These are phyloP conservation scores for Nemania sp. DNA, from an alignment of 2,329 filamentous ascomycete genomes.

Conservation along the genomic window DNA sequence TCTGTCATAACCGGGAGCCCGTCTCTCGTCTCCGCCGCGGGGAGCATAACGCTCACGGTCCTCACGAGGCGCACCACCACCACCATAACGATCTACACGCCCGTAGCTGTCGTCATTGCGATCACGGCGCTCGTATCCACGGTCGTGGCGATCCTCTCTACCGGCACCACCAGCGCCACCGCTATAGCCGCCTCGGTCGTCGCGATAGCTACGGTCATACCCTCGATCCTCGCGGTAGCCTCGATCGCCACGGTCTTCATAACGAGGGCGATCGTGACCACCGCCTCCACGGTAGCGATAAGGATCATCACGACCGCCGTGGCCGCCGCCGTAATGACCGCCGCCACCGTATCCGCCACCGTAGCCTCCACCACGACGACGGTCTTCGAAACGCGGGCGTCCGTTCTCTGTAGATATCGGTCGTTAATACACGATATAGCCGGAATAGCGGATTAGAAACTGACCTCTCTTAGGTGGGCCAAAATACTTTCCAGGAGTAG, in stretches of 20 bases:
- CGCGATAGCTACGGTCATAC: slow-evolving; percentile 45
- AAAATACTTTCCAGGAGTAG: slow-evolving; percentile 98
- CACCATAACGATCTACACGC: slow-evolving; percentile 39
- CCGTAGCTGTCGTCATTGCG: slow-evolving; percentile 39
- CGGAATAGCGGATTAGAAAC: slow-evolving; percentile 40
- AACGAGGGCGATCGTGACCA: slow-evolving; percentile 45
- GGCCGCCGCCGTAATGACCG: slow-evolving; percentile 43
- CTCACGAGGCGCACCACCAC: slow-evolving; percentile 37
- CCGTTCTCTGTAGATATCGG: slow-evolving; percentile 42
- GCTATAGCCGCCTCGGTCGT: slow-evolving; percentile 44
- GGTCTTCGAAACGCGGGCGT: slow-evolving; percentile 49
- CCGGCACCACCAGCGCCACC: slow-evolving; percentile 26
- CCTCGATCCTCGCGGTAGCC: slow-evolving; percentile 51
- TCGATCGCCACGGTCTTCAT: slow-evolving; percentile 50
- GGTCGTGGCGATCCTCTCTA: slow-evolving; percentile 49
- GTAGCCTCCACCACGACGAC: slow-evolving; percentile 52
- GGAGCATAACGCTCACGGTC: slow-evolving; percentile 37
- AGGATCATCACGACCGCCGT: slow-evolving; percentile 59
- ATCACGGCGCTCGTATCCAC: slow-evolving; percentile 56
- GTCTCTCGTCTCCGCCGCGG: slow-evolving; percentile 34
- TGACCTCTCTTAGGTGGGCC: slow-evolving; percentile 95
- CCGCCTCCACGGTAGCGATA: slow-evolving; percentile 61
- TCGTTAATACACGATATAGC: slow-evolving; percentile 20
- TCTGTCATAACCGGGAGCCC: slow-evolving; percentile 35
- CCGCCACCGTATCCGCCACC: slow-evolving; percentile 50